Conservation (phyloP, 2,329 filamentous ascomycete species). For the Colletotrichum shisoi region DNA sequence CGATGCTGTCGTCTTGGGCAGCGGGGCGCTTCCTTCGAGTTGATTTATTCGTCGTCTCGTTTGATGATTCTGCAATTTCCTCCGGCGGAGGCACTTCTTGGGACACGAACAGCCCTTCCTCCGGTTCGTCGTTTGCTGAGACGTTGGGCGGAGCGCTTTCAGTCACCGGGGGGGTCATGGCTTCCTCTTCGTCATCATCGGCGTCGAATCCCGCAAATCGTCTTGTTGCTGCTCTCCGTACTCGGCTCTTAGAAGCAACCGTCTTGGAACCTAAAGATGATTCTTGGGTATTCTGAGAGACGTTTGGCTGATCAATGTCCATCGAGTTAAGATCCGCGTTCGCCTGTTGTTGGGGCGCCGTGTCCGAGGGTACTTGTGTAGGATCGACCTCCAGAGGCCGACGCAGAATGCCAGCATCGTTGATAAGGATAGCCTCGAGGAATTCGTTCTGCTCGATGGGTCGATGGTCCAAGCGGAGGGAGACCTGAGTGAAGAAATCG, state of each 20-base stretch:
- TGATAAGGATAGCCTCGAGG: conserved; percentile 84
- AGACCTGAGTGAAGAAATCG: conserved; percentile 73
- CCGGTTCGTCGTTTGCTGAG: conserved; percentile 43
- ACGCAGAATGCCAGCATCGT: conserved; percentile 76
- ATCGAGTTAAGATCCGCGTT: conserved; percentile 37
- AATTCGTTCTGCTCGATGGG: conserved; percentile 91
- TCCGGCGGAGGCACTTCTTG: conserved; percentile 49
- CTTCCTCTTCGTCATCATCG: conserved; percentile 53
- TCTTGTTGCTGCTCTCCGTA: conserved; percentile 47
- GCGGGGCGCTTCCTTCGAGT: conserved; percentile 58
- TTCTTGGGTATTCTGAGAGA: conserved; percentile 33
- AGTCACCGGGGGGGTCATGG: conserved; percentile 45
- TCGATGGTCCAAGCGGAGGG: conserved; percentile 77
- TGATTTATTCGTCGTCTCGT: conserved; percentile 40
- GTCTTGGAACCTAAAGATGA: conserved; percentile 39
- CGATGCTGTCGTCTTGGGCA: conserved; percentile 66
- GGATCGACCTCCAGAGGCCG: conserved; percentile 67
- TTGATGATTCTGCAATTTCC: conserved; percentile 39
- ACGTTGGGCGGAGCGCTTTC: conserved; percentile 10
- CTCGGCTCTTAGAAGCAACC: conserved; percentile 41
- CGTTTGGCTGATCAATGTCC: conserved; percentile 43
- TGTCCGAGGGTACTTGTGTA: conserved; percentile 44
- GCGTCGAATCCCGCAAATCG: conserved; percentile 78
- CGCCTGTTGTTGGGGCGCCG: conserved; percentile 38
- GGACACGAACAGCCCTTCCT: conserved; percentile 65